These are phyloP conservation scores for Plantago coronopus DNA, from an alignment of 305 asterid genomes.

Conservation along the genomic window DNA sequence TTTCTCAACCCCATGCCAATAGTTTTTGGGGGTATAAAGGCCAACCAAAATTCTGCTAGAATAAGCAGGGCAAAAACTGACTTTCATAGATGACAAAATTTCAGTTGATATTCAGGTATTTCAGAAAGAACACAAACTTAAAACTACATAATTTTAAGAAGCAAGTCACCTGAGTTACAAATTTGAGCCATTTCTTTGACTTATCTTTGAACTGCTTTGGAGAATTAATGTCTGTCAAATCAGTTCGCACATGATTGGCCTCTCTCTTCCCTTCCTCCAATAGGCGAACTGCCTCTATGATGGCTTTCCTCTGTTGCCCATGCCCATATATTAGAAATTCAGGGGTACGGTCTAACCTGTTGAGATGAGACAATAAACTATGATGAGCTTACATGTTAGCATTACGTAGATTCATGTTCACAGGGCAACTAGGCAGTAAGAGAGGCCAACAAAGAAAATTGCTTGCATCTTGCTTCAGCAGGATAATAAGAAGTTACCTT, in stretches of 20 bases:
- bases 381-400: slow-evolving; percentile 27
- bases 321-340: slow-evolving; percentile 85
- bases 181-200: slow-evolving; percentile 95
- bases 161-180: slow-evolving; percentile 65
- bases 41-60: slow-evolving; percentile 3
- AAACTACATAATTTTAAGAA: not conserved
- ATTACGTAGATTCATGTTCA: slow-evolving; percentile 11
- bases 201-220: slow-evolving; percentile 72
- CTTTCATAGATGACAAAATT: slow-evolving; percentile 18
- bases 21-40: slow-evolving; percentile 2
- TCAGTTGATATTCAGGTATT: slow-evolving; percentile 5
- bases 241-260: slow-evolving; percentile 36
- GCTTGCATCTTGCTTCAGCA: too few species aligned
- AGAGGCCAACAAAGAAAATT: too few species aligned
- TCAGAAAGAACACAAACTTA: slow-evolving; percentile 13
- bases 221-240: slow-evolving; percentile 43
- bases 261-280: slow-evolving; percentile 58
- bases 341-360: slow-evolving; percentile 83
- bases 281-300: slow-evolving; percentile 82
- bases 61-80: slow-evolving; percentile 4
- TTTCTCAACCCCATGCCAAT: slow-evolving; percentile 12
- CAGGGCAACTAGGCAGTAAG: slow-evolving; percentile 13
- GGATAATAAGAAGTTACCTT: not conserved
- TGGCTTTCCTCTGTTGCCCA: slow-evolving; percentile 91
- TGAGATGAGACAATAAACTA: slow-evolving; percentile 2